Evolutionary conservation across 2,329 filamentous ascomycete species (phyloP).

Genomic region (Colletotrichum filicis): DNA sequence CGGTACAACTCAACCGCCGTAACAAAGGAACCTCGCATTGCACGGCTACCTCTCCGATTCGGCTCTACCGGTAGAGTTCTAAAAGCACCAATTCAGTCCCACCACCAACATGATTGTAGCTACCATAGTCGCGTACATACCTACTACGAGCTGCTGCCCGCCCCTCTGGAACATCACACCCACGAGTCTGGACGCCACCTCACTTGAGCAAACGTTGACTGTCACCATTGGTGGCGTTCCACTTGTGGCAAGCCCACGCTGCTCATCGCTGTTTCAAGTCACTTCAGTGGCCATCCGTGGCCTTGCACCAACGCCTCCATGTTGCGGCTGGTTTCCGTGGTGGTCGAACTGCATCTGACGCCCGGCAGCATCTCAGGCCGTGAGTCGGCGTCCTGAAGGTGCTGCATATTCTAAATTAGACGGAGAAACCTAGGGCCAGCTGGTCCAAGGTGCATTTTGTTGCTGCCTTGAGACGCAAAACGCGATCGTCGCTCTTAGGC

Average conservation of each 20-base stretch:
- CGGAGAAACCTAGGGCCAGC: conserved; percentile 10
- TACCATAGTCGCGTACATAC: background rate
- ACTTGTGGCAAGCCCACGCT: conserved; percentile 2
- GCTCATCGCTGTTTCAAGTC: conserved; percentile 22
- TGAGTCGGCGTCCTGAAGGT: conserved; percentile 15
- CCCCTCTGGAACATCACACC: background rate
- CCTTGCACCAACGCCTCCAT: background rate
- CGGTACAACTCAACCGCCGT: background rate
- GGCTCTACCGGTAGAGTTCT: background rate
- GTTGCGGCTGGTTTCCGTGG: conserved; percentile 10
- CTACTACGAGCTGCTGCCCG: background rate
- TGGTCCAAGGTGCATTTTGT: background rate
- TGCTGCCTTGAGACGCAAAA: conserved; percentile 19
- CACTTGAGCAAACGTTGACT: background rate
- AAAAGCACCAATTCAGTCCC: conserved; percentile 1
- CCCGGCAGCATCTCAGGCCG: conserved; percentile 6
- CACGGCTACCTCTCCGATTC: background rate
- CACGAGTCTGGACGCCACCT: conserved; percentile 1
- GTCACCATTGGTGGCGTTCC: conserved; percentile 8
- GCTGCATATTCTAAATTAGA: conserved; percentile 31
- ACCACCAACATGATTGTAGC: background rate
- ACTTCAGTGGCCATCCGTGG: background rate
- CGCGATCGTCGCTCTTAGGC: conserved; percentile 12
- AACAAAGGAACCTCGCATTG: background rate
- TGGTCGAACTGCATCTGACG: conserved; percentile 21